Base-by-base conservation (phyloP, 305 asterid species). In the Fraxinus greggii region DNA sequence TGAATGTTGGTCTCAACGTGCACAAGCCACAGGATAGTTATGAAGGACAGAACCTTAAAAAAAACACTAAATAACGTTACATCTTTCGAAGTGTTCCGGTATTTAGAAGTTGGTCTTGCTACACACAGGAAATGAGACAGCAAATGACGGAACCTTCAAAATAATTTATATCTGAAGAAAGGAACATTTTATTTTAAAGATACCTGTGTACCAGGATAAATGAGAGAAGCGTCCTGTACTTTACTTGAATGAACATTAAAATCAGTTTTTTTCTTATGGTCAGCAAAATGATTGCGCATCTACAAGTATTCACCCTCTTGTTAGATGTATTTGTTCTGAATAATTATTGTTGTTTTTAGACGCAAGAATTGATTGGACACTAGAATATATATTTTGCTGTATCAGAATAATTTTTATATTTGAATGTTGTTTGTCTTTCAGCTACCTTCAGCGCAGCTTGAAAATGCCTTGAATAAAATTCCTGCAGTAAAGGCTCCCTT, bases 371-470 rank as follows among this genome's bases (percentile, higher is more conserved):
- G 76, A 31, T 32, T 72, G 10, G 4, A 38, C 56, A 29, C 36
- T 17, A 33, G 69, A 51, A 21, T 36, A 51, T 56, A 54, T 45
- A 69, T 79, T 78, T 45, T 81, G 65, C 77, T 54, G 32, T 72
- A 15, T 72, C 72, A 6, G 77, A 28, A 74, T 42, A 9, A 73
- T 84, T 76, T 80, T 24, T 67, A 26, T 69, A 36, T 72, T 32
- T 70, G 40, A 70, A 70, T 31, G 75, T 70, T 70, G 23, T 13
- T 31, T 15, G 74, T 80, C 81, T 88, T 89, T 84, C 93, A 94
- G 98, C 94, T 96, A 78, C 98, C 98, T 72, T 90, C 97, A 40
- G 93, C 92, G 77, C 98, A 93, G 90, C 98, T 96, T 82, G 98
- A 94, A 87, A 93, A 89, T 88, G 96, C 92, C 12, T 75, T 96